Evolutionary conservation across 805 yeast species (phyloP).

Genomic region (Yarrowia porcina): DNA sequence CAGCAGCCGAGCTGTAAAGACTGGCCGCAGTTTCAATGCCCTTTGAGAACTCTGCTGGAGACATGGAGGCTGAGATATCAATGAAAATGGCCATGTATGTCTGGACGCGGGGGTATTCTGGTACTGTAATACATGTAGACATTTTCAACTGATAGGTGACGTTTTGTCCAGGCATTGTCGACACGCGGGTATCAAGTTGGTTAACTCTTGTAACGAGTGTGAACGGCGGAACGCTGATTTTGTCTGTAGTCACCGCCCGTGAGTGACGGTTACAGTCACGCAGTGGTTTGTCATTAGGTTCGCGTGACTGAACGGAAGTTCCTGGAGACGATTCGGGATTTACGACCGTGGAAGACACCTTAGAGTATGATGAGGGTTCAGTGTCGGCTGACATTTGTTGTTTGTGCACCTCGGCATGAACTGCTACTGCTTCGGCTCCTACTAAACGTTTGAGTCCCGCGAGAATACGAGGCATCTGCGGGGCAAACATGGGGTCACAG

Average conservation of each 20-base stretch:
- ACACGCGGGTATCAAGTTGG: background rate
- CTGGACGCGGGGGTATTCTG: background rate
- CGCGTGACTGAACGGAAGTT: constrained; percentile 7
- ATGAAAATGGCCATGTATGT: constrained; percentile 7
- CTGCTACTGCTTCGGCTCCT: background rate
- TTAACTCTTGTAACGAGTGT: background rate
- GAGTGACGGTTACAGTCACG: background rate
- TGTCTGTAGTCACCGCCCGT: background rate
- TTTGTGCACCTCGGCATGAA: constrained; percentile 10
- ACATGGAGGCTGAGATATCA: background rate
- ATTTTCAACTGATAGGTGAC: constrained; percentile 7
- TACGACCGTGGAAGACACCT: background rate
- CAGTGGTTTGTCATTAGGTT: background rate
- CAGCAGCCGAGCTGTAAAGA: background rate
- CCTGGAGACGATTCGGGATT: background rate
- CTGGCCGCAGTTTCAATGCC: background rate
- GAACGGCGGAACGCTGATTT: background rate
- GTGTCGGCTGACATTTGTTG: background rate
- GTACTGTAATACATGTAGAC: constrained; percentile 9
- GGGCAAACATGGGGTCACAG: background rate
- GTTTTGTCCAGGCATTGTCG: background rate
- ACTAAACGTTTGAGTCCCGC: constrained; percentile 9
- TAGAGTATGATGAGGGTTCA: constrained; percentile 2
- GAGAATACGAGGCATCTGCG: constrained; percentile 1
- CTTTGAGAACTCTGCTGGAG: background rate